These are phyloP conservation scores for Xylariaceae sp. DNA, from an alignment of 2,329 filamentous ascomycete genomes.

Conservation along the genomic window DNA sequence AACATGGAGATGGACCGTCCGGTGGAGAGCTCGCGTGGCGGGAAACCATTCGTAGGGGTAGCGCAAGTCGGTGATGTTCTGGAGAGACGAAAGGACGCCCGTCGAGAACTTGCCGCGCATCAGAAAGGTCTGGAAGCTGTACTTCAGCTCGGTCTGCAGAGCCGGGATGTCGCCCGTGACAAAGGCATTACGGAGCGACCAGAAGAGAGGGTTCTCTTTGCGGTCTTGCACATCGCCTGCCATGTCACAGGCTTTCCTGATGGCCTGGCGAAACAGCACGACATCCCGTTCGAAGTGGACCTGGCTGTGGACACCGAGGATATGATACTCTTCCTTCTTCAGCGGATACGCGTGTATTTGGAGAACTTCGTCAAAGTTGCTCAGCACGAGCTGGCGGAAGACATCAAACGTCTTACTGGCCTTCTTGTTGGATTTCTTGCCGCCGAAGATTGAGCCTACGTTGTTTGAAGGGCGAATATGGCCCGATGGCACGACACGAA, in stretches of 20 bases:
- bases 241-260: constrained; percentile 42
- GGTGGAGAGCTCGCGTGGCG: constrained; percentile 69
- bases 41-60: constrained; percentile 92
- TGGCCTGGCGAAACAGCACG: constrained; percentile 40
- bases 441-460: too few relatives aligned
- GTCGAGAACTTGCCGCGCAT: constrained; percentile 53
- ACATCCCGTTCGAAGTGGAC: constrained; percentile 42
- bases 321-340: constrained; percentile 28
- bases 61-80: constrained; percentile 71
- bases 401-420: constrained; percentile 21
- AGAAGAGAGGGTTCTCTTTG: constrained; percentile 50
- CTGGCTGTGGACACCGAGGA: constrained; percentile 36
- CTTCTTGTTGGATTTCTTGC: not conserved
- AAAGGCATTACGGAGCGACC: constrained; percentile 56
- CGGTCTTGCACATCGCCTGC: constrained; percentile 37
- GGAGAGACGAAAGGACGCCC: constrained; percentile 53
- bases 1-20: constrained; percentile 86
- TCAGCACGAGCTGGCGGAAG: constrained; percentile 25
- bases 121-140: constrained; percentile 63
- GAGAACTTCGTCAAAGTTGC: constrained; percentile 36
- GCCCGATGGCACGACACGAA: too few relatives aligned
- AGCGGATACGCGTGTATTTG: constrained; percentile 25
- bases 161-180: constrained; percentile 46
- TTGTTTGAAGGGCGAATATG: too few relatives aligned
- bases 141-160: constrained; percentile 55